Base-by-base conservation (phyloP, 768 basidiomycete species). In the Chalciporus sphaerocephalus region DNA sequence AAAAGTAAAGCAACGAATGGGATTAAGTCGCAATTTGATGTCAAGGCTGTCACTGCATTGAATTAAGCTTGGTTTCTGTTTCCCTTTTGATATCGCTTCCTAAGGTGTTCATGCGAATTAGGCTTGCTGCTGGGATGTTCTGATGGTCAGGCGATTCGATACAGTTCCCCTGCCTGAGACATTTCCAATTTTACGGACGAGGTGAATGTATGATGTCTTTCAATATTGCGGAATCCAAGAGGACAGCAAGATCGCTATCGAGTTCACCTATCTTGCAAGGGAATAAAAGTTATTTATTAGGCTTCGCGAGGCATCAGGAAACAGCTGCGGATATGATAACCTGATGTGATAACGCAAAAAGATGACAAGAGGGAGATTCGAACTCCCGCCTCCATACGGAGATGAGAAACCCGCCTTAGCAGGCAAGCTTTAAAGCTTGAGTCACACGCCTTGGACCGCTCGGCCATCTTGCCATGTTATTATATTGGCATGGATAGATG, bases 371-470 rank as follows among this genome's bases (percentile, higher is more conserved):
- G 61, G 60, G 60, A 64, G 60, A 64, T 61, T 63, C 61, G 60
- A 61, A 61, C 60, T 64, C 60, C 59, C 61, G 59, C 61, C 59
- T 42, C 61, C 61, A 58, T 63, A 20, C 57, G 55, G 57, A 61
- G 57, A 59, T 59, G 59, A 61, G 57, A 59, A 59, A 59, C 57
- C 57, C 47, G 59, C 57, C 20, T 46, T 6, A 38, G 57, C 59
- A 59, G 59, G 57, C 48, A 58, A 58, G 58, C 57, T 47, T 52
- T 15, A 18, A 12, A 64, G 72, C 74, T 77, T 76, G 74, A 76
- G 76, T 76, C 76, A 77, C 75, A 76, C 75, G 75, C 75, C 76
- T 74, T 76, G 63, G 74, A 76, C 75, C 75, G 72, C 75, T 76
- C 75, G 76, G 75, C 75, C 75, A 76, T 75, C 73, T 74, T 75